These are phyloP conservation scores for Kodamaea lidongshanica DNA, from an alignment of 805 yeast genomes.

Conservation along the genomic window DNA sequence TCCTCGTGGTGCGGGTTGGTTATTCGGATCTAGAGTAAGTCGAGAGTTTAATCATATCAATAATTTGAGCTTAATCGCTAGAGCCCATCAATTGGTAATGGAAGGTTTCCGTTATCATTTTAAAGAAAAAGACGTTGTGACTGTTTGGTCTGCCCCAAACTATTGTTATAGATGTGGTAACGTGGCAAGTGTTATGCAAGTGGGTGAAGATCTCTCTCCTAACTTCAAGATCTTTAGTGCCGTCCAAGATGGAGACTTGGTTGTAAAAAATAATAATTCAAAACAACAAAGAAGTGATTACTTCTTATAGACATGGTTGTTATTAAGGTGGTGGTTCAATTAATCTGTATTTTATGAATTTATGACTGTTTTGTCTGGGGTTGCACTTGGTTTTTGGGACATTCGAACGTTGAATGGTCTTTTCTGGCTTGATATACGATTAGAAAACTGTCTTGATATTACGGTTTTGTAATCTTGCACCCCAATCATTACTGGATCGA, in stretches of 20 bases:
- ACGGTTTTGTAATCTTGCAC: too few species aligned
- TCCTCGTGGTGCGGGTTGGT: conserved; percentile 98
- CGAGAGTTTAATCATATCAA: conserved; percentile 95
- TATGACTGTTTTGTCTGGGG: too few species aligned
- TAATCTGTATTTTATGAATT: too few species aligned
- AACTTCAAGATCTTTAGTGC: conserved; percentile 92
- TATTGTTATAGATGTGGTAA: conserved; percentile 97
- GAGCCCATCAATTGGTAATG: conserved; percentile 98
- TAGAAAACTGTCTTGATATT: too few species aligned
- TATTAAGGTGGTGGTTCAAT: too few species aligned
- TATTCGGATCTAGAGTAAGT: conserved; percentile 90
- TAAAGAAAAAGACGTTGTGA: conserved; percentile 92
- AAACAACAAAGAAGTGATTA: conserved; percentile 44
- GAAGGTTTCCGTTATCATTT: conserved; percentile 97
- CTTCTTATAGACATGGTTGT: too few species aligned
- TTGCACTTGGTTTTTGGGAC: too few species aligned
- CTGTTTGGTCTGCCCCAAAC: conserved; percentile 98
- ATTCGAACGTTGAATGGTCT: too few species aligned
- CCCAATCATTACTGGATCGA: too few species aligned
- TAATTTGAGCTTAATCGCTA: conserved; percentile 78
- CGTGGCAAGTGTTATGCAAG: conserved; percentile 97
- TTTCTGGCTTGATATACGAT: too few species aligned
- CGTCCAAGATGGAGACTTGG: conserved; percentile 73
- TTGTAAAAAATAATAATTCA: conserved; percentile 31
- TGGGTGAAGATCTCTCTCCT: conserved; percentile 80